Conservation (phyloP, 345 rosid genomes). For the Syzygium aqueum region DNA sequence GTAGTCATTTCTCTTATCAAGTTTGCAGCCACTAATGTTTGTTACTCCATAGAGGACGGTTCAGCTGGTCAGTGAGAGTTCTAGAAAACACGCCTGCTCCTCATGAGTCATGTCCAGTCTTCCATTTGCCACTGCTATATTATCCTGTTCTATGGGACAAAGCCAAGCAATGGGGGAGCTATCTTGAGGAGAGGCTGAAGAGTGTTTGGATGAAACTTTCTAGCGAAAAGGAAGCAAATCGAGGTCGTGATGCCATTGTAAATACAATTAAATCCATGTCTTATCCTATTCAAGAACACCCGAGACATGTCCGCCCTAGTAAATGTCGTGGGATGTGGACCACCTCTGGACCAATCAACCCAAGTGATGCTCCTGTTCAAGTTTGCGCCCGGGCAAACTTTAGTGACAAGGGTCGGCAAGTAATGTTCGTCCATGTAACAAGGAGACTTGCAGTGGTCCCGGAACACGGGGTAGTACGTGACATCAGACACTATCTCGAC, state of each 20-base stretch:
- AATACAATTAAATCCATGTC: slow-evolving; percentile 31
- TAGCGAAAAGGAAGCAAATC: slow-evolving; percentile 62
- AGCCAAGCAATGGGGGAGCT: slow-evolving; percentile 33
- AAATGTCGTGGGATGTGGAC: slow-evolving; percentile 60
- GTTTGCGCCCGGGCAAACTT: slow-evolving; percentile 20
- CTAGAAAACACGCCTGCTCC: neutral
- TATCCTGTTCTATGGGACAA: neutral
- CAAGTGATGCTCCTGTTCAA: slow-evolving; percentile 69
- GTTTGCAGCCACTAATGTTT: neutral
- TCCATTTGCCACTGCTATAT: neutral
- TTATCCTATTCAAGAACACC: slow-evolving; percentile 42
- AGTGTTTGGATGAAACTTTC: slow-evolving; percentile 61
- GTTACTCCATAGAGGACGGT: neutral
- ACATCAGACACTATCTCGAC: slow-evolving; percentile 46
- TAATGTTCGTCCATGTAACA: slow-evolving; percentile 85
- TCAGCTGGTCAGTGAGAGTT: neutral
- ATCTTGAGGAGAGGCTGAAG: slow-evolving; percentile 44
- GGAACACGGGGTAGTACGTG: slow-evolving; percentile 47
- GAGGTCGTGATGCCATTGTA: slow-evolving; percentile 48
- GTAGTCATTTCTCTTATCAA: neutral
- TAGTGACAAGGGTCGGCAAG: slow-evolving; percentile 54
- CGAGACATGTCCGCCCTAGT: slow-evolving; percentile 32
- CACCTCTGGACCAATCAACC: slow-evolving; percentile 81
- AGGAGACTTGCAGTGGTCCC: slow-evolving; percentile 30
- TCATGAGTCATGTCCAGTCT: neutral